Conservation (phyloP, 1,284 basidiomycete genomes). For the Anthracocystis setariae region DNA sequence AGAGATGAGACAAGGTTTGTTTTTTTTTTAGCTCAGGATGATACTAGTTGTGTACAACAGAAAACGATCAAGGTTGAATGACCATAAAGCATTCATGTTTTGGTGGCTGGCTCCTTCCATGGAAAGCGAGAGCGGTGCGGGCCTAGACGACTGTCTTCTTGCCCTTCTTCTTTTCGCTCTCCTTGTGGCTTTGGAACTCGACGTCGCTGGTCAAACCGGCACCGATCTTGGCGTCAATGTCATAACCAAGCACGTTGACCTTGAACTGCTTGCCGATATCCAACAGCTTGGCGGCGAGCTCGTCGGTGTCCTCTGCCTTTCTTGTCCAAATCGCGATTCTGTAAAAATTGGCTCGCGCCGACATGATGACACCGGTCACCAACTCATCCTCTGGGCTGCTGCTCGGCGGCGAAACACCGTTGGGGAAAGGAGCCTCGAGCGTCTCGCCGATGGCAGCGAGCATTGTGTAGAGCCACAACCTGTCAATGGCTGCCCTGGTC, state of each 20-base stretch:
- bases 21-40: not conserved
- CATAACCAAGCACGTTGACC: conserved; percentile 83
- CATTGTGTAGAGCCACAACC: conserved; percentile 94
- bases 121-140: not conserved
- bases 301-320: conserved; percentile 72
- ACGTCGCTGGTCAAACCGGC: conserved; percentile 73
- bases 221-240: conserved; percentile 76
- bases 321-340: conserved; percentile 97
- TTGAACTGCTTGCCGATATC: conserved; percentile 87
- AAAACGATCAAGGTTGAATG: not conserved
- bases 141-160: conserved; percentile 74
- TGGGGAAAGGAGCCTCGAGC: conserved; percentile 58
- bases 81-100: not conserved
- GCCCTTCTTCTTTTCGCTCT: conserved; percentile 87
- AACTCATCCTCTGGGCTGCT: conserved; percentile 51
- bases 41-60: not conserved
- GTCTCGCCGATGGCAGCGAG: conserved; percentile 66
- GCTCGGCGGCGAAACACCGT: conserved; percentile 45
- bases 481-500: conserved; percentile 83
- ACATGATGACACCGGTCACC: conserved; percentile 82
- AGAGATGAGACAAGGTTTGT: no score
- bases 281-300: conserved; percentile 73
- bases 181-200: conserved; percentile 66
- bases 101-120: not conserved
- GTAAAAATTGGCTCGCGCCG: conserved; percentile 92